phyloP scores from a whole-genome alignment of 176 grass and related monocot genomes.

The Cocos nucifera region DNA sequence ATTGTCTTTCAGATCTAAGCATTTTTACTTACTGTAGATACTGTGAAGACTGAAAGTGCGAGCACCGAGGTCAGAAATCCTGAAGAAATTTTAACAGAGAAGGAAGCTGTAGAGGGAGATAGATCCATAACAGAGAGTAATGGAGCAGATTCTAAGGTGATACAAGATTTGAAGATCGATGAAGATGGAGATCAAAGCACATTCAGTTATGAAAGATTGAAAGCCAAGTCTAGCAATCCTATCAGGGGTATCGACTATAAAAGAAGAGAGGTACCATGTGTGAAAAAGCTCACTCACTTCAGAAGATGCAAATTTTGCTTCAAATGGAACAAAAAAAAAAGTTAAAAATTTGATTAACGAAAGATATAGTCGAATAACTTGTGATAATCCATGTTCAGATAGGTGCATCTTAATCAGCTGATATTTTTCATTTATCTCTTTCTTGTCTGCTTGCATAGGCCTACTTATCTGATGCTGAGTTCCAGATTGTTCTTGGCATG shows the following conservation, averaged over 20 bases:
- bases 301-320: neutral
- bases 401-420: constrained; percentile 4
- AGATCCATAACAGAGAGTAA: constrained; percentile 26
- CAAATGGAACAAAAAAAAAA: neutral
- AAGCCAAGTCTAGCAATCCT: constrained; percentile 67
- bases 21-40: constrained; percentile 23
- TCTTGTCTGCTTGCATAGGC: constrained; percentile 37
- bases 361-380: constrained; percentile 1
- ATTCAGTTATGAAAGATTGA: constrained; percentile 75
- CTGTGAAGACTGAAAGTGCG: constrained; percentile 30
- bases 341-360: constrained; percentile 9
- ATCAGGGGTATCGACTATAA: constrained; percentile 81
- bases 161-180: constrained; percentile 38
- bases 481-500: constrained; percentile 64
- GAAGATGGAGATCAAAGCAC: constrained; percentile 57
- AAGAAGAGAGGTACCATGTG: constrained; percentile 70
- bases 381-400: neutral
- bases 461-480: constrained; percentile 74
- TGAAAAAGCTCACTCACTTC: neutral
- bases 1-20: constrained; percentile 4
- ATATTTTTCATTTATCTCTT: neutral
- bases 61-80: constrained; percentile 25
- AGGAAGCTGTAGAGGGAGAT: constrained; percentile 41
- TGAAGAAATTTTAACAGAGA: constrained; percentile 42
- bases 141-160: constrained; percentile 33